phyloP scores from a whole-genome alignment of 805 yeast species.

The Starmera amethionina region DNA sequence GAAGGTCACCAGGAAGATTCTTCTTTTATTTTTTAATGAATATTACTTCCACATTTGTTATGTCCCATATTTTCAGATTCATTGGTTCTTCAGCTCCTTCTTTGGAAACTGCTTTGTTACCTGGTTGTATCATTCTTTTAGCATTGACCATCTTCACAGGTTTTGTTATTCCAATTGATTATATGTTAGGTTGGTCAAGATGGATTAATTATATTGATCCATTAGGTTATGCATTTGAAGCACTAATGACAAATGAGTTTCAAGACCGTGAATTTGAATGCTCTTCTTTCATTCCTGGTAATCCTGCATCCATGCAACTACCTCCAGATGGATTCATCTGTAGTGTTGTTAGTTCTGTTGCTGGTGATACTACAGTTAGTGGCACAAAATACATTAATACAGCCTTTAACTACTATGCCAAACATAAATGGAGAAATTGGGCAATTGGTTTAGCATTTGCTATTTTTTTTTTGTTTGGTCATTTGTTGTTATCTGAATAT shows the following conservation, averaged over 20 bases:
- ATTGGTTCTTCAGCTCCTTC: conserved; percentile 30
- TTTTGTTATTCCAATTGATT: conserved; percentile 31
- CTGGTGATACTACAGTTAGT: conserved; percentile 34
- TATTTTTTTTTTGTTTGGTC: conserved; percentile 39
- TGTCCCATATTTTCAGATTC: conserved; percentile 43
- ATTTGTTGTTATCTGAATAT: conserved; percentile 39
- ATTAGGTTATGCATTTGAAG: conserved; percentile 32
- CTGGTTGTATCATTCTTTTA: conserved; percentile 30
- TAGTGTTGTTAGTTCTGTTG: conserved; percentile 37
- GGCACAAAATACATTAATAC: conserved; percentile 36
- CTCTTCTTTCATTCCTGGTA: conserved; percentile 29
- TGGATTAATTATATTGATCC: conserved; percentile 38
- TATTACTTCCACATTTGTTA: conserved; percentile 34
- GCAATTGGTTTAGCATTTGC: conserved; percentile 47
- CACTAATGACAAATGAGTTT: conserved; percentile 35
- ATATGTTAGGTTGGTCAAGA: conserved; percentile 37
- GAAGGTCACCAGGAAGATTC: conserved; percentile 44
- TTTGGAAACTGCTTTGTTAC: conserved; percentile 33
- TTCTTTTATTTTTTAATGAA: conserved; percentile 40
- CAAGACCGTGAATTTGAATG: conserved; percentile 26
- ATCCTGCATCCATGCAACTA: conserved; percentile 28
- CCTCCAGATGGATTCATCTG: conserved; percentile 28
- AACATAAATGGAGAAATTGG: conserved; percentile 52
- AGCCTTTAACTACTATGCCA: conserved; percentile 31
- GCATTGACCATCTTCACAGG: conserved; percentile 31